Evolutionary conservation across 108 stramenopile species (phyloP).

Genomic region (Skeletonema costatum): DNA sequence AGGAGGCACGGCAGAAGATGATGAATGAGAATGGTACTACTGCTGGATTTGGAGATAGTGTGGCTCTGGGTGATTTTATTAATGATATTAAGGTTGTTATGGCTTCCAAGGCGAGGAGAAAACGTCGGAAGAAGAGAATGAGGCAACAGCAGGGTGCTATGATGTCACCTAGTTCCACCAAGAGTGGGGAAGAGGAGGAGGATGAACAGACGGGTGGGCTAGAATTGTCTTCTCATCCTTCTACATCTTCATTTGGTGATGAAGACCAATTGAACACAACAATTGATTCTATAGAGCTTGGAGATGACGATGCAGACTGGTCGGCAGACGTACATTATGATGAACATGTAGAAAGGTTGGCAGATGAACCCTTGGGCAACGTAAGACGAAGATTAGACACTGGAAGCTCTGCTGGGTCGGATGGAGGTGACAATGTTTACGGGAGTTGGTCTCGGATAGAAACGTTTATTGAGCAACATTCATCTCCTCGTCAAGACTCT

Average conservation of each 20-base stretch:
- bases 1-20: constrained; percentile 32
- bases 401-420: constrained; percentile 1
- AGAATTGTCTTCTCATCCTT: not conserved
- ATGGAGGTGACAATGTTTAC: constrained; percentile 10
- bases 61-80: constrained; percentile 75
- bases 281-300: not conserved
- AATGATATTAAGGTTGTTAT: constrained; percentile 63
- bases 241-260: constrained; percentile 1
- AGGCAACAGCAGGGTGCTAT: constrained; percentile 5
- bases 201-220: not conserved
- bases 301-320: not conserved
- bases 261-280: not conserved
- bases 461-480: constrained; percentile 17
- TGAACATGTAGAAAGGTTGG: not conserved
- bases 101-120: constrained; percentile 24
- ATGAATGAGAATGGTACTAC: constrained; percentile 8
- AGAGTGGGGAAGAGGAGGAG: not conserved
- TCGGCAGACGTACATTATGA: not conserved
- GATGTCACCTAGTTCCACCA: constrained; percentile 14
- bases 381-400: constrained; percentile 10
- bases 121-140: constrained; percentile 10
- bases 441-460: constrained; percentile 25
- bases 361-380: not conserved
- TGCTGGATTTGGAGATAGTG: constrained; percentile 43
- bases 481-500: not conserved